Base-by-base conservation (phyloP, 1,139 yeast genomes). In the Candida labiduridarum region DNA sequence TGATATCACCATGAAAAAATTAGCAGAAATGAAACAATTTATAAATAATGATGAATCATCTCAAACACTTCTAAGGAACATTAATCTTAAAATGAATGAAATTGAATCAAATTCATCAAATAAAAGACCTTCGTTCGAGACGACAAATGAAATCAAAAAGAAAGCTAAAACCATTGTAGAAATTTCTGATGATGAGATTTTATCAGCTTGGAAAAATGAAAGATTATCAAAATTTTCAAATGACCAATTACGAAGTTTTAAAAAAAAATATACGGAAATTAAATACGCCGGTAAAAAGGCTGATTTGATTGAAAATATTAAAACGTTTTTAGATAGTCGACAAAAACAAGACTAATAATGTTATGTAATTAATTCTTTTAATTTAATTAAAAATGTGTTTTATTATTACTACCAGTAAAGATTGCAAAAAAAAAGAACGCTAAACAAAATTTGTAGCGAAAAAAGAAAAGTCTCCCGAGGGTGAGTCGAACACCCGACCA, bases 401-500 rank as follows among this genome's bases (percentile, higher is more conserved):
- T 7, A n/a, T 31, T 31, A 8, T 31, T 31, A n/a, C n/a, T n/a
- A n/a, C n/a, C n/a, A n/a, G 25, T 4, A 22, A n/a, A 33, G 4
- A 5, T 4, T 33, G 19, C 19, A 16, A 34, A 9, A 15, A 34
- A 34, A 34, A 16, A 34, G 8, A 9, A 15, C 4, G 18, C 22
- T 6, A 34, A 14, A 34, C 5, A 34, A 14, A 34, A 34, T n/a
- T 10, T 14, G 9, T 11, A 34, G 3, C 10, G 15, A 14, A n/a
- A 10, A 15, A 31, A 63, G 81, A 76, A 68, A 57, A 83, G 56
- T 84, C 88, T 83, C 88, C 84, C 79, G 86, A 84, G 88, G 84
- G 88, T 79, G 88, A 83, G 82, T 83, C 87, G 88, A 84, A 84
- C 89, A 79, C 88, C 85, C 87, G 88, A 82, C 83, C 86, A 82